Conservation (phyloP, 495 filamentous ascomycete species). For the Poronia punctata region DNA sequence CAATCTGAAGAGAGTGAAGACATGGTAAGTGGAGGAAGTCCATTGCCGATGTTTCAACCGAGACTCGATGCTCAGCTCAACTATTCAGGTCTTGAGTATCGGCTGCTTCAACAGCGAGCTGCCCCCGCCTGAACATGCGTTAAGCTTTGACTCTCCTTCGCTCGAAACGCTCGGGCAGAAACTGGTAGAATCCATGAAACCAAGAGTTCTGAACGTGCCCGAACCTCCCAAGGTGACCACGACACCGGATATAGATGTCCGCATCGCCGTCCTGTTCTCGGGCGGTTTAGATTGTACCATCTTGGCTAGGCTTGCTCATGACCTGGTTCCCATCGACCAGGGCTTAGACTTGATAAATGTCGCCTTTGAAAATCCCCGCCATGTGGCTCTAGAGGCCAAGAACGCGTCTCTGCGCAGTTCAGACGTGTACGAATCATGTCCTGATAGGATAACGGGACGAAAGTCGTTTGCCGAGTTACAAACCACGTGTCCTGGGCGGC, state of each 20-base stretch:
- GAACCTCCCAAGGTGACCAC: conserved; percentile 37
- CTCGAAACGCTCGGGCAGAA: conserved; percentile 50
- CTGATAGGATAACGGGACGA: conserved; percentile 81
- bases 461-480: conserved; percentile 67
- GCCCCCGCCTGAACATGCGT: conserved; percentile 23
- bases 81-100: conserved; percentile 50
- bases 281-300: conserved; percentile 91
- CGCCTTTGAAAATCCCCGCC: conserved; percentile 89
- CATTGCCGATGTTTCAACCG: conserved; percentile 18
- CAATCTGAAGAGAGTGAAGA: conserved; percentile 11
- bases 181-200: conserved; percentile 56
- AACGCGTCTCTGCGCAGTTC: conserved; percentile 8
- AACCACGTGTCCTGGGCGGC: conserved; percentile 60
- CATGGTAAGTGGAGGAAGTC: conserved; percentile 22
- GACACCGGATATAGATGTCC: conserved; percentile 30
- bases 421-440: conserved; percentile 69
- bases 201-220: conserved; percentile 64
- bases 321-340: conserved; percentile 60
- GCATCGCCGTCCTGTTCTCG: conserved; percentile 82
- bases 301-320: conserved; percentile 76
- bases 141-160: conserved; percentile 45
- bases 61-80: conserved; percentile 37
- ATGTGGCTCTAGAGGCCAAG: conserved; percentile 14
- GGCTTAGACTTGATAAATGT: conserved; percentile 88
- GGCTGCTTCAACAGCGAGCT: conserved; percentile 54